Conservation (phyloP, 1,284 basidiomycete species). For the Mixia osmundae region DNA sequence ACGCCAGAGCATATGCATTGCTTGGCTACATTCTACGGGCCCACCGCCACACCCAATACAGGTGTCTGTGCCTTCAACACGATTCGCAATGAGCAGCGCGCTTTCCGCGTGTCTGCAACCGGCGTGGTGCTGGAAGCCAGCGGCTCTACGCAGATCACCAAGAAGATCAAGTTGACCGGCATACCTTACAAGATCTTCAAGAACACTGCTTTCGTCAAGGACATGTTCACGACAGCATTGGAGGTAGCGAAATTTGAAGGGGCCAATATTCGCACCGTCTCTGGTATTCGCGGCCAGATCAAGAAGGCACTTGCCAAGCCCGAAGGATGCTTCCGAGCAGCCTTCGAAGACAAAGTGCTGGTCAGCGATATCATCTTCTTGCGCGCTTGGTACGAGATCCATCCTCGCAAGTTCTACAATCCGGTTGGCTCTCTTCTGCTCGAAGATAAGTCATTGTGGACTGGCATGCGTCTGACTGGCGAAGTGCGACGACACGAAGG, state of each 20-base stretch:
- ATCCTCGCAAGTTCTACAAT: conserved; percentile 89
- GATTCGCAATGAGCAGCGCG: conserved; percentile 37
- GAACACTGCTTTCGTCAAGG: conserved; percentile 94
- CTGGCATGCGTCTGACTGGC: conserved; percentile 88
- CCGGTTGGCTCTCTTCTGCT: conserved; percentile 78
- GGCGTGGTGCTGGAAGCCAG: conserved; percentile 89
- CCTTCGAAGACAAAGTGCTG: conserved; percentile 93
- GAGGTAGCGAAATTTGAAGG: conserved; percentile 99
- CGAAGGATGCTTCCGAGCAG: conserved; percentile 82
- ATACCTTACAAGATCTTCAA: conserved; percentile 93
- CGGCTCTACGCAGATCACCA: conserved; percentile 77
- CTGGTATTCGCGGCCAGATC: conserved; percentile 83
- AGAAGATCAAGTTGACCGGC: conserved; percentile 93
- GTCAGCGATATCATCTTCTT: conserved; percentile 93
- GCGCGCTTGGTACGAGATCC: conserved; percentile 86
- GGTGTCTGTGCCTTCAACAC: conserved; percentile 95
- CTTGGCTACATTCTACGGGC: conserved; percentile 87
- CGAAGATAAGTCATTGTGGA: conserved; percentile 50
- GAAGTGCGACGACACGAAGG: conserved; percentile 65
- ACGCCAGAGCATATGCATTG: conserved; percentile 99
- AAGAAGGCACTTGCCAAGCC: conserved; percentile 88
- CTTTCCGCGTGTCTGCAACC: conserved; percentile 78
- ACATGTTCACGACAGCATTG: conserved; percentile 81
- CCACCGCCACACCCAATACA: conserved; percentile 73
- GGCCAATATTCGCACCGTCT: conserved; percentile 81